Evolutionary conservation across 2,329 filamentous ascomycete genomes (phyloP).

Genomic region (Didymella pinodella): DNA sequence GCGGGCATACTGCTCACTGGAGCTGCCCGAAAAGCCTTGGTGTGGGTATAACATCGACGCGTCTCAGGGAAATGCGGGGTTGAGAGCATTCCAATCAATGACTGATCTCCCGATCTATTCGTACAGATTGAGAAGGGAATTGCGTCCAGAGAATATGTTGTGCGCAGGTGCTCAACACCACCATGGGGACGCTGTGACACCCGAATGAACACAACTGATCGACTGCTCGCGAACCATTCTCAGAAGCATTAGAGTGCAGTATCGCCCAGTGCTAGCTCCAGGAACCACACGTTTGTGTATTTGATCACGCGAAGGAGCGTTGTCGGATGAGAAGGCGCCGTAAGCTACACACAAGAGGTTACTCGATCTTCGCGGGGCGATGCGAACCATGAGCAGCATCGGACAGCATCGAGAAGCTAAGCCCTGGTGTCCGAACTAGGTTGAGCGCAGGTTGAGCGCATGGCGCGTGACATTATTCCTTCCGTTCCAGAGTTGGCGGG

Average conservation of each 20-base stretch:
- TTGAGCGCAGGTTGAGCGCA: slow-evolving; percentile 27
- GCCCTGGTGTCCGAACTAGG: slow-evolving; percentile 35
- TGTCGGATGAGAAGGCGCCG: slow-evolving; percentile 28
- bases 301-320: slow-evolving; percentile 19
- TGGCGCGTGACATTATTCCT: slow-evolving; percentile 43
- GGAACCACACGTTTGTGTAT: slow-evolving; percentile 33
- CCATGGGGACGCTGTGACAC: slow-evolving; percentile 30
- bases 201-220: slow-evolving; percentile 18
- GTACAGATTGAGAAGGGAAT: slow-evolving; percentile 26
- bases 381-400: slow-evolving; percentile 8
- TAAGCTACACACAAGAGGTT: slow-evolving; percentile 30
- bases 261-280: slow-evolving; percentile 37
- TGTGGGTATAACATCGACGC: slow-evolving; percentile 33
- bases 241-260: slow-evolving; percentile 21
- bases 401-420: slow-evolving; percentile 27
- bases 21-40: slow-evolving; percentile 39
- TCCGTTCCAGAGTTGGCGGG: slow-evolving; percentile 22
- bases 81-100: slow-evolving; percentile 35
- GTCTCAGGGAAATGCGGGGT: slow-evolving; percentile 49
- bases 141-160: slow-evolving; percentile 29
- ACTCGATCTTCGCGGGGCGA: slow-evolving; percentile 25
- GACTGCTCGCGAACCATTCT: slow-evolving; percentile 19
- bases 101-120: slow-evolving; percentile 27
- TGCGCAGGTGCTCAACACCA: slow-evolving; percentile 32
- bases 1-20: slow-evolving; percentile 36